A percentile compares a stretch with the other conserved stretches of the same genome.
Evolutionary conservation across 148 eudicot genomes (phyloP).

Genomic region (Chenopodium berlandieri): DNA sequence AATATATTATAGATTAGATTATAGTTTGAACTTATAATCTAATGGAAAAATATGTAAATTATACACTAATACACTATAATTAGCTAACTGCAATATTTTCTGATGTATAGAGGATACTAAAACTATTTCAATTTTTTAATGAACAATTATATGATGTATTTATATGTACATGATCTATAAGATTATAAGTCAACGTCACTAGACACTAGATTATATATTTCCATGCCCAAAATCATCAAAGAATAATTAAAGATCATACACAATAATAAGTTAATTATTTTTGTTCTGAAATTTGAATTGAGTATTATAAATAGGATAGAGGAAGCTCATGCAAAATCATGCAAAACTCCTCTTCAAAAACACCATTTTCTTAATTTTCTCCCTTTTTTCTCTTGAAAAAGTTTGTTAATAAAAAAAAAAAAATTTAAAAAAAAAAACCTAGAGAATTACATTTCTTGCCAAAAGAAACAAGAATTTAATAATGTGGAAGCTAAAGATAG

Average conservation of each 20-base stretch:
- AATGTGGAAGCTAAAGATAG: slow-evolving; percentile 63
- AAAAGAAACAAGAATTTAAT: neutral
- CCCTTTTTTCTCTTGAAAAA: neutral
- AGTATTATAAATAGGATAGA: neutral
- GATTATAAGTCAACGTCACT: neutral
- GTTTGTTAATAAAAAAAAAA: neutral
- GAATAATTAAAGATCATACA: neutral
- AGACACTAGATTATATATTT: neutral
- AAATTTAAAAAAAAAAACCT: too few species aligned
- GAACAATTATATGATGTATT: too few species aligned
- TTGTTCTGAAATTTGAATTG: neutral
- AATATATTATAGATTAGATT: too few species aligned
- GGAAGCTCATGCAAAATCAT: neutral
- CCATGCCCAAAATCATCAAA: neutral
- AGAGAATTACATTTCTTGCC: too few species aligned
- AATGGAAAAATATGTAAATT: too few species aligned
- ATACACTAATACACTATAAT: too few species aligned
- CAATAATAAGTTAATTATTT: too few species aligned
- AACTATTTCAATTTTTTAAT: too few species aligned
- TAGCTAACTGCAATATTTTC: neutral
- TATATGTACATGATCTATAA: neutral
- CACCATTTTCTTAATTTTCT: neutral
- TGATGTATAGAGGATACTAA: neutral
- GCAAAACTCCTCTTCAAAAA: neutral
- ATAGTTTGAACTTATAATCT: too few species aligned